These are phyloP conservation scores for Metschnikowia santaceciliae DNA, from an alignment of 805 yeast genomes.

Conservation along the genomic window DNA sequence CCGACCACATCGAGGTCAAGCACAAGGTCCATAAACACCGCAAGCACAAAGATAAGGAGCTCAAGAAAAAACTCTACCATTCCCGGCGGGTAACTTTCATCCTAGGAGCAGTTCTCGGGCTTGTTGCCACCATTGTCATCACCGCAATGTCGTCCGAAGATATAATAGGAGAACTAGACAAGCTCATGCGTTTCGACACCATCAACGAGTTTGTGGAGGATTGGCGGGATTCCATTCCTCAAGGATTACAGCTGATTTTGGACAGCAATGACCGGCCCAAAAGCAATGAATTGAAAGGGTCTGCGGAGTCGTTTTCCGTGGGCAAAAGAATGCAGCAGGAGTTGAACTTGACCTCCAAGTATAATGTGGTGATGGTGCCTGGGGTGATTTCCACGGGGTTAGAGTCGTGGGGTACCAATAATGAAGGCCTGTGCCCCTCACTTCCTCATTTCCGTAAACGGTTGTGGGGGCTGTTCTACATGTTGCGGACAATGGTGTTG, in stretches of 20 bases:
- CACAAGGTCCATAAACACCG: background rate
- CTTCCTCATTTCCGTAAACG: slow-evolving; percentile 84
- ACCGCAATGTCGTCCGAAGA: slow-evolving; percentile 39
- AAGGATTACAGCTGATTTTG: slow-evolving; percentile 55
- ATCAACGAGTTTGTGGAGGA: slow-evolving; percentile 53
- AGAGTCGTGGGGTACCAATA: slow-evolving; percentile 83
- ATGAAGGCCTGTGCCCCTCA: slow-evolving; percentile 73
- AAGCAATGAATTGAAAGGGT: slow-evolving; percentile 39
- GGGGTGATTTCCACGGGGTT: slow-evolving; percentile 95
- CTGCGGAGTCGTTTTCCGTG: slow-evolving; percentile 83
- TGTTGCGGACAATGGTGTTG: slow-evolving; percentile 86
- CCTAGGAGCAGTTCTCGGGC: slow-evolving; percentile 71
- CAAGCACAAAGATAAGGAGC: slow-evolving; percentile 3
- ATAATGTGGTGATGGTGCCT: slow-evolving; percentile 89
- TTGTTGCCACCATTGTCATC: slow-evolving; percentile 58
- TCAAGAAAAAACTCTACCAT: slow-evolving; percentile 30
- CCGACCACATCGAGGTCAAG: too few relatives aligned
- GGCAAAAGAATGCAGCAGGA: slow-evolving; percentile 60
- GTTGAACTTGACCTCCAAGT: slow-evolving; percentile 50
- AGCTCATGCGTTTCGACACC: slow-evolving; percentile 45
- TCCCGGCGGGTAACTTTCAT: slow-evolving; percentile 59
- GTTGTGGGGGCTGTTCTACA: slow-evolving; percentile 95
- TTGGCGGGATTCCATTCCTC: slow-evolving; percentile 73
- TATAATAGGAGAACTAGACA: slow-evolving; percentile 44
- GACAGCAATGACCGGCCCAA: slow-evolving; percentile 46